phyloP scores from a whole-genome alignment of 2,329 filamentous ascomycete genomes.

The Diaporthe humulicola region DNA sequence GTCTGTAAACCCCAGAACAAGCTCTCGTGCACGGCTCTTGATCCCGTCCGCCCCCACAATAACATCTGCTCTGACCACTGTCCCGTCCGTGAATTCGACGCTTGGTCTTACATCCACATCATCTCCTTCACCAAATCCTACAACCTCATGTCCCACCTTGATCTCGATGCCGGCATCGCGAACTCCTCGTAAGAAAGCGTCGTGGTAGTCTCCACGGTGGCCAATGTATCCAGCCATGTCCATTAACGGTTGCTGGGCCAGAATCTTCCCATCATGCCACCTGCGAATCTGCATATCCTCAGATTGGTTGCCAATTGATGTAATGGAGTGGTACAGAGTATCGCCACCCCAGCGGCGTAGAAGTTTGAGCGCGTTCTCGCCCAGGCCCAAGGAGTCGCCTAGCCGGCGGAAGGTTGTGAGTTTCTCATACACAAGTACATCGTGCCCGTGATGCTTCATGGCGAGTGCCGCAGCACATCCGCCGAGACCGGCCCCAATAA shows the following conservation, averaged over 20 bases:
- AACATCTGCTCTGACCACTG: slow-evolving; percentile 58
- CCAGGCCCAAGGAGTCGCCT: slow-evolving; percentile 60
- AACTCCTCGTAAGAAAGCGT: slow-evolving; percentile 55
- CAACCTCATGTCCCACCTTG: slow-evolving; percentile 54
- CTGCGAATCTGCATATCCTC: slow-evolving; percentile 61
- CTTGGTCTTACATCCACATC: slow-evolving; percentile 43
- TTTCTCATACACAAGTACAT: slow-evolving; percentile 59
- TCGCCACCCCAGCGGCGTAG: slow-evolving; percentile 59
- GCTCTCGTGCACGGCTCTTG: slow-evolving; percentile 62
- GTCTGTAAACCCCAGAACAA: slow-evolving; percentile 65
- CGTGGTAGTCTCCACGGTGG: slow-evolving; percentile 59
- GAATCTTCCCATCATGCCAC: slow-evolving; percentile 61
- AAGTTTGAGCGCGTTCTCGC: slow-evolving; percentile 61
- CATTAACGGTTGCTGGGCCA: slow-evolving; percentile 62
- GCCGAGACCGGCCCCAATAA: slow-evolving; percentile 64
- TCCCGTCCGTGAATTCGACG: slow-evolving; percentile 52
- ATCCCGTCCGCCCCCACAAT: slow-evolving; percentile 67
- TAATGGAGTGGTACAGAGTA: slow-evolving; percentile 52
- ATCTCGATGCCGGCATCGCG: slow-evolving; percentile 55
- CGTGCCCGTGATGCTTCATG: slow-evolving; percentile 59
- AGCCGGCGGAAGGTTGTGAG: slow-evolving; percentile 56
- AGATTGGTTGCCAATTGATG: slow-evolving; percentile 60
- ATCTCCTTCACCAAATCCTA: slow-evolving; percentile 52
- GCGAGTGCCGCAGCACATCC: slow-evolving; percentile 63
- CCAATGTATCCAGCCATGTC: slow-evolving; percentile 64